phyloP scores from a whole-genome alignment of 306 rosid species.

The Vigna nakashimae region DNA sequence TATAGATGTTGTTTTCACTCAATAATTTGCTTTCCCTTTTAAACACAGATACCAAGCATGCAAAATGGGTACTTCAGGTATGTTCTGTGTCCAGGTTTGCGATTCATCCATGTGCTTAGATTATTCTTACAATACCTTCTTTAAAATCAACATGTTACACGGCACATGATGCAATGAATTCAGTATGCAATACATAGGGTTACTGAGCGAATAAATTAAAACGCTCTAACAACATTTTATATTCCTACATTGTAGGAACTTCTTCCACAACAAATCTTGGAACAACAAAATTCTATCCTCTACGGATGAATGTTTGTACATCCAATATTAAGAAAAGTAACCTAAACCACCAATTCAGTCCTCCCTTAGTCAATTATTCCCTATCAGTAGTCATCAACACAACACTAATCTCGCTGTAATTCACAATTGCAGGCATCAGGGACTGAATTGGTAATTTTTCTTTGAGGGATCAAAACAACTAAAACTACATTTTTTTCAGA shows the following conservation, averaged over 20 bases:
- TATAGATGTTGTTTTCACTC: conserved; percentile 2
- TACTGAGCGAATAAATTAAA: neutral
- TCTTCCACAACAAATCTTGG: conserved; percentile 8
- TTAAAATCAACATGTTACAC: neutral
- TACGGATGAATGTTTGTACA: neutral
- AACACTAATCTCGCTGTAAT: neutral
- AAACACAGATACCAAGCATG: neutral
- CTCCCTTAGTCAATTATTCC: neutral
- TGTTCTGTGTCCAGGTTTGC: neutral
- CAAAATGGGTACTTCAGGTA: neutral
- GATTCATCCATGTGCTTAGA: neutral
- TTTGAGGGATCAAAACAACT: neutral
- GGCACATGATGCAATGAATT: neutral
- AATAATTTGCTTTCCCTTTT: conserved; percentile 12
- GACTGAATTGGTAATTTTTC: neutral
- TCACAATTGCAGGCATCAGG: neutral
- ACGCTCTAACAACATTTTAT: neutral
- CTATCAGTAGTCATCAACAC: neutral
- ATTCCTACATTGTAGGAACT: conserved; percentile 9
- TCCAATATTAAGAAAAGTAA: neutral
- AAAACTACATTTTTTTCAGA: neutral
- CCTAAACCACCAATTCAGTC: neutral
- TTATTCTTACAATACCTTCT: neutral
- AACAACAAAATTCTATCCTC: neutral
- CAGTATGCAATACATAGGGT: neutral